Percentiles rank a stretch among this genome's conserved stretches.
Evolutionary conservation across 495 filamentous ascomycete genomes (phyloP).

Genomic region (Daldinia caldariorum): DNA sequence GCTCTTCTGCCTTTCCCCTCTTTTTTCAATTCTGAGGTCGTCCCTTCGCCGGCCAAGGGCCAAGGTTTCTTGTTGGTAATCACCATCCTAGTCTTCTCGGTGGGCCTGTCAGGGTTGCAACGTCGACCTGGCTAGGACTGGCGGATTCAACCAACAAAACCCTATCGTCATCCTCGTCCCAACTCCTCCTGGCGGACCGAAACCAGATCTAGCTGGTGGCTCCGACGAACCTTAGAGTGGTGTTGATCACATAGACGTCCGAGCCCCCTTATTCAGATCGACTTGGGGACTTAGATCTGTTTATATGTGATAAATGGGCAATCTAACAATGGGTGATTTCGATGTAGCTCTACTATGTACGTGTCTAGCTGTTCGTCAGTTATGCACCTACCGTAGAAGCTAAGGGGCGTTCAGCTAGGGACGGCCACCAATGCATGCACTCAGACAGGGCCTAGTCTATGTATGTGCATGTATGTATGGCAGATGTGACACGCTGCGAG

Average conservation of each 20-base stretch:
- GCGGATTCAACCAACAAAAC: constrained; percentile 46
- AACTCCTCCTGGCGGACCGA: constrained; percentile 43
- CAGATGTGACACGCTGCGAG: constrained; percentile 45
- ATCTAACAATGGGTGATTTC: background rate
- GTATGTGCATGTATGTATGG: constrained; percentile 44
- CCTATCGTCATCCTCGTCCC: constrained; percentile 43
- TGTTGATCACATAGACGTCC: constrained; percentile 3
- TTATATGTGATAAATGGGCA: constrained; percentile 10
- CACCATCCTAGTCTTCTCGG: constrained; percentile 37
- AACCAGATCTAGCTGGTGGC: constrained; percentile 44
- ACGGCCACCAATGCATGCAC: constrained; percentile 59
- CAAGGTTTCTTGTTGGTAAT: constrained; percentile 51
- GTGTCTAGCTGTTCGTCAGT: constrained; percentile 44
- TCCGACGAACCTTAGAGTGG: constrained; percentile 36
- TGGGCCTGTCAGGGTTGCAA: constrained; percentile 45
- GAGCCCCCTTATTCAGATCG: constrained; percentile 21
- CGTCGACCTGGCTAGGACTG: constrained; percentile 41
- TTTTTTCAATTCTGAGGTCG: constrained; percentile 35
- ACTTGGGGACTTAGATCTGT: constrained; percentile 3
- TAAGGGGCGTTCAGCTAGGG: constrained; percentile 47
- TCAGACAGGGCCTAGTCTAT: constrained; percentile 52
- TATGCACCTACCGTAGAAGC: constrained; percentile 41
- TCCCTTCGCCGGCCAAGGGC: constrained; percentile 40
- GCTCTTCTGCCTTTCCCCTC: constrained; percentile 38
- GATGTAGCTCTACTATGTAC: constrained; percentile 22